Base-by-base conservation (phyloP, 768 basidiomycete species). In the Coprinopsis strossmayeri region DNA sequence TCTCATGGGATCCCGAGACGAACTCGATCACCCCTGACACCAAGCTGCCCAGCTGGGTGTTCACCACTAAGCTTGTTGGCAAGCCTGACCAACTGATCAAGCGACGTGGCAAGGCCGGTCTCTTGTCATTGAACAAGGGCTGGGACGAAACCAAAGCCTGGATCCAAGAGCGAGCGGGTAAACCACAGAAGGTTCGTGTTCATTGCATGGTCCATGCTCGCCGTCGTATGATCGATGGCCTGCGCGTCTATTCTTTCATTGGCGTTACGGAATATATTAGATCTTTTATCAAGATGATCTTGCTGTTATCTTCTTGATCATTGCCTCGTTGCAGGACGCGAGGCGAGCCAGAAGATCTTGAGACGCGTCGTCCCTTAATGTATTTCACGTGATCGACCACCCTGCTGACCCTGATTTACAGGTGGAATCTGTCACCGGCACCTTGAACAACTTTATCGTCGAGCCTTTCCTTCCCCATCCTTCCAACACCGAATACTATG, bases 31-130 rank as follows among this genome's bases (percentile, higher is more conserved):
- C 75, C 59, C 70, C 74, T 34, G 73, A 74, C 48, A 64, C 66
- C 21, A 68, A 73, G 59, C 66, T 92, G 25, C 89, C 89, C 13
- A 68, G 75, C 58, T 93, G 90, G 91, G 86, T 93, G 28, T 83
- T 81, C 71, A 80, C 75, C 56, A 81, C 71, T 57, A 90, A 91
- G 75, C 89, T 95, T 65, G 93, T 96, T 60, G 93, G 84, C 15
- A 96, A 96, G 73, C 93, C 93, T 21, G 93, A 95, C 72, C 93
- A 96, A 72, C 86, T 98, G 69, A 98, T 98, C 82, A 99, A 98
- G 77, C 88, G 96, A 56, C 89, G 96, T 53, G 96, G 96, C 61
- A 99, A 99, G 79, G 92, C 92, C 18, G 96, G 96, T 55, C 79
- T 99, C 12, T 81, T 99, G 54, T 83, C 84, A 28, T 78, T 99